Conservation (phyloP, 2,329 filamentous ascomycete species). For the Domatiomyces catenatus region DNA sequence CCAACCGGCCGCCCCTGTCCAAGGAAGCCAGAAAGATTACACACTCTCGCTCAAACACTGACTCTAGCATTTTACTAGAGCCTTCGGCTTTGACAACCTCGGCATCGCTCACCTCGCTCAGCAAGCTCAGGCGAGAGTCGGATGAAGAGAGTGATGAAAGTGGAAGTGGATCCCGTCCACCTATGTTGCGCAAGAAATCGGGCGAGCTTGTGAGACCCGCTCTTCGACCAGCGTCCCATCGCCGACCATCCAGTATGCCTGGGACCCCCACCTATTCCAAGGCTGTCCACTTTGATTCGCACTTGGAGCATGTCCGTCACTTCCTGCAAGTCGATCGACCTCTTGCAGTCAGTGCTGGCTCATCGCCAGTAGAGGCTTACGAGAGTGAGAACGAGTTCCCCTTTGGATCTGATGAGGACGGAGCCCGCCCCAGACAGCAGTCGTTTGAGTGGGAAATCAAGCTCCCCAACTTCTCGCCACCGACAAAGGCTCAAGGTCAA, state of each 20-base stretch:
- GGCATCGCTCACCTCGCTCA: slow-evolving; percentile 31
- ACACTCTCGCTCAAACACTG: slow-evolving; percentile 45
- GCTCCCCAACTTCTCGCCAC: slow-evolving; percentile 61
- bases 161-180: slow-evolving; percentile 55
- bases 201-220: slow-evolving; percentile 91
- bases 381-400: slow-evolving; percentile 83
- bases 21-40: slow-evolving; percentile 44
- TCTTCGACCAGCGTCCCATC: slow-evolving; percentile 58
- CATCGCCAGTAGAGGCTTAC: slow-evolving; percentile 77
- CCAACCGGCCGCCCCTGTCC: slow-evolving; percentile 28
- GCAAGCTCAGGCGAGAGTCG: slow-evolving; percentile 27
- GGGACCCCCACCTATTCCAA: slow-evolving; percentile 93
- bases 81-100: slow-evolving; percentile 24
- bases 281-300: slow-evolving; percentile 94
- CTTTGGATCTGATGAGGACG: slow-evolving; percentile 45
- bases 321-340: slow-evolving; percentile 89
- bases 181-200: slow-evolving; percentile 94
- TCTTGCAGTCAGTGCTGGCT: slow-evolving; percentile 86
- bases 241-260: slow-evolving; percentile 88
- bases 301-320: slow-evolving; percentile 88
- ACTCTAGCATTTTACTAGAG: slow-evolving; percentile 36
- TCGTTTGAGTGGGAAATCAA: slow-evolving; percentile 77
- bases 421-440: slow-evolving; percentile 28
- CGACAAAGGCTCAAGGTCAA: slow-evolving; percentile 37
- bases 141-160: slow-evolving; percentile 47